These are phyloP conservation scores for Rhizopus stolonifer DNA, from an alignment of 371 early-diverging fungal genomes.

Conservation along the genomic window DNA sequence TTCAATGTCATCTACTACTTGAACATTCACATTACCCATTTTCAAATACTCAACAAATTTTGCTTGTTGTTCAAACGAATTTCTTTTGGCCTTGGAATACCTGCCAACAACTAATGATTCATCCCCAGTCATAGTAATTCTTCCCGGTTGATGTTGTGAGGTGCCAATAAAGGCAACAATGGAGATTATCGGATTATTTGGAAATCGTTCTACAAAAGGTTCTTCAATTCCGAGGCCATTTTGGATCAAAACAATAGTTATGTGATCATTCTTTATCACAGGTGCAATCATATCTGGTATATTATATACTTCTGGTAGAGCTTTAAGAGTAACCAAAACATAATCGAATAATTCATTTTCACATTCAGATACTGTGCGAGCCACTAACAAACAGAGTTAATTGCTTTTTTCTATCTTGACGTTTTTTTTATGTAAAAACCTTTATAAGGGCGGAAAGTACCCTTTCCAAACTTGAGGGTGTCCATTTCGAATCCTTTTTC, in stretches of 20 bases:
- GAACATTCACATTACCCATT: conserved; percentile 53
- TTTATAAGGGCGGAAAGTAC: conserved; percentile 59
- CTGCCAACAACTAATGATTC: conserved; percentile 38
- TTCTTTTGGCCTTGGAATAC: conserved; percentile 25
- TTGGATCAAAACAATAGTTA: conserved; percentile 78
- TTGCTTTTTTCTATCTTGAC: too few species aligned
- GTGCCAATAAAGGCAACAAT: conserved; percentile 74
- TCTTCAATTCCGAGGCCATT: conserved; percentile 87
- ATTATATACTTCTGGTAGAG: conserved; percentile 63
- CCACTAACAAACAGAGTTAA: conserved; percentile 35
- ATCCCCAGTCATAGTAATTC: conserved; percentile 48
- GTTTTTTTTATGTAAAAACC: too few species aligned
- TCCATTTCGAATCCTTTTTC: conserved; percentile 66
- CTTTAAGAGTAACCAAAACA: conserved; percentile 76
- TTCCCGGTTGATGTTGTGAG: conserved; percentile 62
- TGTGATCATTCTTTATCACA: conserved; percentile 52
- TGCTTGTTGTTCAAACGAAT: conserved; percentile 23
- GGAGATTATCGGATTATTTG: conserved; percentile 70
- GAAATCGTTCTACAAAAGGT: conserved; percentile 59
- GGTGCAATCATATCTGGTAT: conserved; percentile 65
- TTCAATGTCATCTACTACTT: conserved; percentile 65
- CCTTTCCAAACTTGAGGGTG: conserved; percentile 63
- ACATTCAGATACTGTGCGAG: conserved; percentile 53
- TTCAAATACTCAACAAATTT: conserved; percentile 41
- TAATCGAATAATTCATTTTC: conserved; percentile 60